Conservation (phyloP, 2,329 filamentous ascomycete genomes). For the Cladobotryum mycophilum region DNA sequence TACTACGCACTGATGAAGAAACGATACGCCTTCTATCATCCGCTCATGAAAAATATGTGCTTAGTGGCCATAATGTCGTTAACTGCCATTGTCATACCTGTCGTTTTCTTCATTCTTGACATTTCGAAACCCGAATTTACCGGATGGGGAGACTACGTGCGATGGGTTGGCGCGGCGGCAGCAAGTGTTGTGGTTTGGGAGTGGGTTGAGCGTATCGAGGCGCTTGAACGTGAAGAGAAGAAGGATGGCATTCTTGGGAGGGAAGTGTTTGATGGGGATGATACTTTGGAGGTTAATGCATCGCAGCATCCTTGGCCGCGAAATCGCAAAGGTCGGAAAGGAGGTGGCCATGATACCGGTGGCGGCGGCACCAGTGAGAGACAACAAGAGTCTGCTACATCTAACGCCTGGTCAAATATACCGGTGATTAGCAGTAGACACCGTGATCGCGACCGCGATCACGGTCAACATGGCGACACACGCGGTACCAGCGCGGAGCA, state of each 20-base stretch:
- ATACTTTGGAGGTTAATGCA: slow-evolving; percentile 67
- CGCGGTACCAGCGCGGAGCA: slow-evolving; percentile 19
- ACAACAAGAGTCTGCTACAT: slow-evolving; percentile 13
- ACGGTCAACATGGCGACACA: slow-evolving; percentile 1
- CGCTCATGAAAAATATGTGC: slow-evolving; percentile 82
- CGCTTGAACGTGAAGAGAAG: slow-evolving; percentile 84
- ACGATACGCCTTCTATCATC: slow-evolving; percentile 83
- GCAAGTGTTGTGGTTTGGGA: slow-evolving; percentile 98
- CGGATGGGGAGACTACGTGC: slow-evolving; percentile 90
- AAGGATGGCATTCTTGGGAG: slow-evolving; percentile 87
- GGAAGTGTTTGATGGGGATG: slow-evolving; percentile 89
- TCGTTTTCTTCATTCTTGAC: slow-evolving; percentile 90
- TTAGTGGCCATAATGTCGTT: slow-evolving; percentile 74
- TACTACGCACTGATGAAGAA: slow-evolving; percentile 92
- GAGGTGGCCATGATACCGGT: slow-evolving; percentile 9
- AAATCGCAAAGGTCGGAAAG: slow-evolving; percentile 31
- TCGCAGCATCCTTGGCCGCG: slow-evolving; percentile 44
- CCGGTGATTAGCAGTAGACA: slow-evolving; percentile 22
- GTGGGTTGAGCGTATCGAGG: slow-evolving; percentile 93
- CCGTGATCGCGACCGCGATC: slow-evolving; percentile 16
- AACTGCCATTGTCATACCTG: slow-evolving; percentile 75
- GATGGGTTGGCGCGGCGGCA: slow-evolving; percentile 92
- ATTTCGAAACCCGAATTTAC: slow-evolving; percentile 79
- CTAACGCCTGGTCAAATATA: slow-evolving; percentile 24
- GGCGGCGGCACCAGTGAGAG: slow-evolving; percentile 13